A percentile compares a stretch with the other conserved stretches of the same genome.
phyloP scores from a whole-genome alignment of 345 rosid species.

The Durio zibethinus region DNA sequence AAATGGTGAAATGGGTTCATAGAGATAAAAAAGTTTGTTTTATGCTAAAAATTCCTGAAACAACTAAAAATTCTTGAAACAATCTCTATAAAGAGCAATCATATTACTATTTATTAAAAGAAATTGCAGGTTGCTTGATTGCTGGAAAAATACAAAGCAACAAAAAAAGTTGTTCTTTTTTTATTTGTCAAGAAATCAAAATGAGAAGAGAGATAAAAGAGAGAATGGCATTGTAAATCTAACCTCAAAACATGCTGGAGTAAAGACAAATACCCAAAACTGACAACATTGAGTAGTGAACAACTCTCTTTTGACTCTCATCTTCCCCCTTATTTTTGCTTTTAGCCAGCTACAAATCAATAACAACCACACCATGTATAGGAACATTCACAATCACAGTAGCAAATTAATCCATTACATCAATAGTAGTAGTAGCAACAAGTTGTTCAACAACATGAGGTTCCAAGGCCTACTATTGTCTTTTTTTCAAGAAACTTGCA shows the following conservation, averaged over 20 bases:
- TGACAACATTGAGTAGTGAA: too few species aligned
- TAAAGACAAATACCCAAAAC: background rate
- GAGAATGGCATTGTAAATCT: background rate
- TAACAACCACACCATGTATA: too few species aligned
- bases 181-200: background rate
- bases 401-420: too few species aligned
- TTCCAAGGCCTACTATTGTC: too few species aligned
- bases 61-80: too few species aligned
- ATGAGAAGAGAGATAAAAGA: background rate
- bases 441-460: too few species aligned
- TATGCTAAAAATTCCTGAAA: background rate
- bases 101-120: background rate
- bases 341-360: too few species aligned
- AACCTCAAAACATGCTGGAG: conserved; percentile 6
- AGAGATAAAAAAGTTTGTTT: background rate
- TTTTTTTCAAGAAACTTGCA: too few species aligned
- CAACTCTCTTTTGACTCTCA: too few species aligned
- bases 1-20: background rate
- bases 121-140: background rate
- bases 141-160: background rate
- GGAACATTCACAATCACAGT: too few species aligned
- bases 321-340: too few species aligned
- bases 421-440: too few species aligned
- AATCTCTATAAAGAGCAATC: conserved; percentile 5
- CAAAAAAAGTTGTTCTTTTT: background rate